Conservation (phyloP, 2,329 filamentous ascomycete species). For the Ambrosiella cleistominuta region DNA sequence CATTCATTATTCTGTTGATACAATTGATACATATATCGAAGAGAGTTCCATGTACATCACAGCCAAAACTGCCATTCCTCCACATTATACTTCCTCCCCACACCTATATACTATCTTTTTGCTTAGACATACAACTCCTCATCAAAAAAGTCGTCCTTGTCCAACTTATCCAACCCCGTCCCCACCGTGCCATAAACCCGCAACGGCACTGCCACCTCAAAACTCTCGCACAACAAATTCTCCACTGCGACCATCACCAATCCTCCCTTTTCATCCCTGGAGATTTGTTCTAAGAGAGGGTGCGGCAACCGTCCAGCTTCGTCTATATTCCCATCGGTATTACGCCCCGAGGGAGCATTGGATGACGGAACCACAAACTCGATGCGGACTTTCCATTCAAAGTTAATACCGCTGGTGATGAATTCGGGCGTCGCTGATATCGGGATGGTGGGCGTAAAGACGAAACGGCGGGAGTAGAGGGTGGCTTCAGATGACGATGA, state of each 20-base stretch:
- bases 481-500: slow-evolving; percentile 65
- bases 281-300: slow-evolving; percentile 60
- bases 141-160: slow-evolving; percentile 35
- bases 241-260: slow-evolving; percentile 60
- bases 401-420: slow-evolving; percentile 67
- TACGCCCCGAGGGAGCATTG: not conserved
- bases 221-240: slow-evolving; percentile 67
- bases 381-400: slow-evolving; percentile 78
- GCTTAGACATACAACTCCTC: slow-evolving; percentile 26
- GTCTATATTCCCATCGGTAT: slow-evolving; percentile 6
- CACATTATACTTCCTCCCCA: not conserved
- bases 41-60: not conserved
- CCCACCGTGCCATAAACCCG: slow-evolving; percentile 56
- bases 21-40: not conserved
- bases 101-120: not conserved
- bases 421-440: slow-evolving; percentile 76
- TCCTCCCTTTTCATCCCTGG: slow-evolving; percentile 59
- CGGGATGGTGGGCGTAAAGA: slow-evolving; percentile 73
- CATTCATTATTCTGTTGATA: not conserved
- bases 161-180: slow-evolving; percentile 36
- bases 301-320: slow-evolving; percentile 18
- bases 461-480: slow-evolving; percentile 59
- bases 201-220: slow-evolving; percentile 73
- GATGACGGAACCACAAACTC: slow-evolving; percentile 67
- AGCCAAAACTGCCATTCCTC: not conserved